Percentiles rank a stretch among this genome's conserved stretches.
These are phyloP conservation scores for Phoma sp. DNA, from an alignment of 2,329 filamentous ascomycete species.

Conservation along the genomic window DNA sequence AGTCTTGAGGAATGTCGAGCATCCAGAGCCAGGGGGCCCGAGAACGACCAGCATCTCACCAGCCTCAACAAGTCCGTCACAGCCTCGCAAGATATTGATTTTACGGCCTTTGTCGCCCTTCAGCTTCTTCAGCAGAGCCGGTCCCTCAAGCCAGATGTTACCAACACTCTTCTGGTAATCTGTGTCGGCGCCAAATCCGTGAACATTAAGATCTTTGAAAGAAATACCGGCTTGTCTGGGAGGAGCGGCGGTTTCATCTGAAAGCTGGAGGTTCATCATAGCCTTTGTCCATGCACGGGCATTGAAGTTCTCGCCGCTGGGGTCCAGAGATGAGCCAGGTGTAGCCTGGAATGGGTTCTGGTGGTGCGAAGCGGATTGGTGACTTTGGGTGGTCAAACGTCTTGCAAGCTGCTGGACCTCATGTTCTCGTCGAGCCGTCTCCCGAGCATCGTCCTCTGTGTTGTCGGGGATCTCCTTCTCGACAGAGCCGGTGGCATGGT, in stretches of 20 bases:
- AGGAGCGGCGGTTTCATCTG: conserved; percentile 51
- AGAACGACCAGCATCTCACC: conserved; percentile 80
- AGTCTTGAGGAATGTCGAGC: conserved; percentile 84
- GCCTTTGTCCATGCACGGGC: conserved; percentile 57
- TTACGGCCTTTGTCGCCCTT: conserved; percentile 44
- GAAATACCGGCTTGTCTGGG: conserved; percentile 54
- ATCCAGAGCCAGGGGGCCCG: conserved; percentile 72
- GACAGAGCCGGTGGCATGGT: conserved; percentile 12
- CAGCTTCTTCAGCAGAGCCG: conserved; percentile 47
- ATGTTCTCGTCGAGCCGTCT: conserved; percentile 38
- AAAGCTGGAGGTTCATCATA: conserved; percentile 54
- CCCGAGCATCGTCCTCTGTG: conserved; percentile 27
- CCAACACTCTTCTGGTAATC: conserved; percentile 60
- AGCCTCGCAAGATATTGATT: conserved; percentile 70
- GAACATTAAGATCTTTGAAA: conserved; percentile 55
- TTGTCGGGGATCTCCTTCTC: conserved; percentile 30
- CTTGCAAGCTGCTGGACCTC: conserved; percentile 52
- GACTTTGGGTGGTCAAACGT: conserved; percentile 49
- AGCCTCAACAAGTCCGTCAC: conserved; percentile 71
- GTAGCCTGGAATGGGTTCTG: conserved; percentile 49
- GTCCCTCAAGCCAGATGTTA: conserved; percentile 53
- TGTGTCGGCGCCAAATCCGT: conserved; percentile 56
- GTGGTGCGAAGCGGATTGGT: conserved; percentile 44
- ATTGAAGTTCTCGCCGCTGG: conserved; percentile 54
- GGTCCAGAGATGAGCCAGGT: conserved; percentile 53